A percentile compares a stretch with the other conserved stretches of the same genome.
Conservation (phyloP, 805 yeast genomes). For the Yamadazyma laniorum region DNA sequence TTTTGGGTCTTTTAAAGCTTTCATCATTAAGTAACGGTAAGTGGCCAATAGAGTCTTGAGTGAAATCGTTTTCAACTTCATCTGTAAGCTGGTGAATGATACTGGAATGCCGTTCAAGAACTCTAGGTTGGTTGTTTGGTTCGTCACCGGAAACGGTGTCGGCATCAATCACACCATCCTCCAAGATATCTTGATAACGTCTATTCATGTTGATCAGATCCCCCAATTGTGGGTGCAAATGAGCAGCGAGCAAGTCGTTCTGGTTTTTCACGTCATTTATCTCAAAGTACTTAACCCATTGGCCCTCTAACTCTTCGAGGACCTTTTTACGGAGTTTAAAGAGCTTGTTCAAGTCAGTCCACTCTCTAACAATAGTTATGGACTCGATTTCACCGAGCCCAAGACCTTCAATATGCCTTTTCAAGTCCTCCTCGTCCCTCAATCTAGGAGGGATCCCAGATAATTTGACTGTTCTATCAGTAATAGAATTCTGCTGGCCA, state of each 20-base stretch:
- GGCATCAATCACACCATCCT: not conserved
- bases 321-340: slow-evolving; percentile 57
- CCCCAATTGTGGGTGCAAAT: slow-evolving; percentile 27
- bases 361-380: slow-evolving; percentile 80
- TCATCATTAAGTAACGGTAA: slow-evolving; percentile 28
- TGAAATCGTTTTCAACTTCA: slow-evolving; percentile 1
- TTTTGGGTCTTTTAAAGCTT: slow-evolving; percentile 51
- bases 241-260: slow-evolving; percentile 24
- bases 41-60: slow-evolving; percentile 10
- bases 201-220: slow-evolving; percentile 24
- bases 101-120: slow-evolving; percentile 11
- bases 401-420: slow-evolving; percentile 70
- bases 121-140: not conserved
- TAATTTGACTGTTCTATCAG: slow-evolving; percentile 85
- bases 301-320: slow-evolving; percentile 56
- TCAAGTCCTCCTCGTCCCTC: slow-evolving; percentile 67
- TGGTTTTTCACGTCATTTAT: slow-evolving; percentile 28
- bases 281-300: slow-evolving; percentile 29
- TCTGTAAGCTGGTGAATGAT: slow-evolving; percentile 23
- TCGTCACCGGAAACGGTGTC: not conserved
- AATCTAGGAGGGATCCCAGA: slow-evolving; percentile 86
- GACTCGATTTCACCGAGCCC: slow-evolving; percentile 79
- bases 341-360: slow-evolving; percentile 70
- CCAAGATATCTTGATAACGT: slow-evolving; percentile 10
- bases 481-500: slow-evolving; percentile 83